A percentile compares a stretch with the other conserved stretches of the same genome.
Conservation (phyloP, 495 filamentous ascomycete species). For the Penicillium alfredii region DNA sequence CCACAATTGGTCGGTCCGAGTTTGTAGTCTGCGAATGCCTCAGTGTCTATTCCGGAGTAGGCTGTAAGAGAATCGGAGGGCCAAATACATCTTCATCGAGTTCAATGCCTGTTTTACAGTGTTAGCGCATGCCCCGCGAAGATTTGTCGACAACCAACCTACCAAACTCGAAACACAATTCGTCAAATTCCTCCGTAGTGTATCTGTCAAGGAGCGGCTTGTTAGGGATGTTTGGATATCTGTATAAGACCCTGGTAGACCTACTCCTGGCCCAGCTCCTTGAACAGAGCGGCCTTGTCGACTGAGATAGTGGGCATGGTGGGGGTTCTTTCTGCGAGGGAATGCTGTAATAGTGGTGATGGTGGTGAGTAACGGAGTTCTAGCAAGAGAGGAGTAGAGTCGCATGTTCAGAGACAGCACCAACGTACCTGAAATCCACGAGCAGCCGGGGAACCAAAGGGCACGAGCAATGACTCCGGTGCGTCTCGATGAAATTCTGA, state of each 20-base stretch:
- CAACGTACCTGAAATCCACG: too few species aligned
- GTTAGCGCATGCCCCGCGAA: slow-evolving; percentile 36
- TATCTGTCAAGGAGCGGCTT: slow-evolving; percentile 47
- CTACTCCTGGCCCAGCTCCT: slow-evolving; percentile 83
- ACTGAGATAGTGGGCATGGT: slow-evolving; percentile 84
- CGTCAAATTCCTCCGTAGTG: slow-evolving; percentile 90
- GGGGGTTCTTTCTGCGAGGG: too few species aligned
- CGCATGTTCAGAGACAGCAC: too few species aligned
- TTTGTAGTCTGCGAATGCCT: slow-evolving; percentile 56
- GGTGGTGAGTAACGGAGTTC: too few species aligned
- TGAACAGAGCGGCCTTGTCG: slow-evolving; percentile 90
- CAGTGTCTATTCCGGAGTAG: slow-evolving; percentile 7
- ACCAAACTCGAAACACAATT: slow-evolving; percentile 98
- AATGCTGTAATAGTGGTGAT: too few species aligned
- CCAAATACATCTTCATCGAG: slow-evolving; percentile 80
- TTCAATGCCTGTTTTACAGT: slow-evolving; percentile 63
- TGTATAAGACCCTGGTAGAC: too few species aligned
- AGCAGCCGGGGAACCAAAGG: too few species aligned
- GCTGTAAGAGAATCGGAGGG: background rate
- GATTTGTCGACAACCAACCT: slow-evolving; percentile 18
- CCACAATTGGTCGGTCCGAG: slow-evolving; percentile 61
- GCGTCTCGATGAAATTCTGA: slow-evolving; percentile 20
- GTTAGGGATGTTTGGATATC: too few species aligned
- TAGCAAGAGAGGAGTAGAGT: too few species aligned
- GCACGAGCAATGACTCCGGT: slow-evolving; percentile 23